Evolutionary conservation across 1,284 basidiomycete genomes (phyloP), one percentile per base, ranked within the genome.

Genomic region (Ceratobasidium sp.): DNA sequence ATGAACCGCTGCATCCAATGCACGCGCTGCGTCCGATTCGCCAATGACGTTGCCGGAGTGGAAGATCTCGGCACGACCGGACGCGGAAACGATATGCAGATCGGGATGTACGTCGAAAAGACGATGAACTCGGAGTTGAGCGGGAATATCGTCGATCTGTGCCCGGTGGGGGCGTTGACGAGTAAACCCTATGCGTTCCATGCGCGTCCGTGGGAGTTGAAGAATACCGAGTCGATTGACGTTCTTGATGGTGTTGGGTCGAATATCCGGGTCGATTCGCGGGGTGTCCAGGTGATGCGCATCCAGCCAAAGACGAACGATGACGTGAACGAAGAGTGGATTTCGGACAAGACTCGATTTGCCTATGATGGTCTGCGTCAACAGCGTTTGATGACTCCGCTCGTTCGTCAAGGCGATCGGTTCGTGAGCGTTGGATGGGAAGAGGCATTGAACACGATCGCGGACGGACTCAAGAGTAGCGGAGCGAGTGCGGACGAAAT

Each of bases 1-100:
- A 99, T 99, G 97, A 99, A 96, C 82, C 90, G 97, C 73, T 99
- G 97, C 85, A 99, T 99, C 78, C 97, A 99, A 82, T 99, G 97
- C 85, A 99, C 97, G 14, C 94, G 97, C 76, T 99, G 97, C 81
- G 95, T 99, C 45, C 93, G 97, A 74, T 99, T 98, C 80, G 96
- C 96, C 64, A 99, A 99, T 83, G 97, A 99, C 80, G 95, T 99
- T 62, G 97, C 97, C 2, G 97, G 97, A 76, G 96, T 98, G 9
- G 95, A 98, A 83, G 97, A 99, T 78, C 85, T 99, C 52, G 97
- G 97, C 70, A 97, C 96, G 3, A 96, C 95, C 8, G 97, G 97
- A 23, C 92, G 97, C 77, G 97, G 97, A 72, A 99, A 99, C 82
- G 95, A 98, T 84, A 86, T 99, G 83, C 96, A 99, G 84, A 99